These are phyloP conservation scores for Penicillium sclerotiorum DNA, from an alignment of 2,329 filamentous ascomycete species.

Conservation along the genomic window DNA sequence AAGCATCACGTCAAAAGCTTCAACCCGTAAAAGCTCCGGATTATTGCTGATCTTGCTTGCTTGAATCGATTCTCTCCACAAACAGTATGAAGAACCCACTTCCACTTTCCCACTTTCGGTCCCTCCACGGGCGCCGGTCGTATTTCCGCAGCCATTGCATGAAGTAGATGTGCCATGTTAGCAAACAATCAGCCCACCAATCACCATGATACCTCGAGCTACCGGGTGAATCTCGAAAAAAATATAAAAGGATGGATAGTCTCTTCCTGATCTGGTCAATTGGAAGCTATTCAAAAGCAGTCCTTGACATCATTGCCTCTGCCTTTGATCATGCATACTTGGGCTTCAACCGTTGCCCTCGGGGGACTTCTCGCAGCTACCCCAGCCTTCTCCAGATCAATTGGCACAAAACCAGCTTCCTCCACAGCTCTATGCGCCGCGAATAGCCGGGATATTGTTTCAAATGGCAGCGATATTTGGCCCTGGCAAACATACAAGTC, in stretches of 20 bases:
- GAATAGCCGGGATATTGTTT: slow-evolving; percentile 1
- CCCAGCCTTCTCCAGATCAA: not conserved
- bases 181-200: not conserved
- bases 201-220: not conserved
- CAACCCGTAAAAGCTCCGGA: not conserved
- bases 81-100: not conserved
- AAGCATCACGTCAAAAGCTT: not conserved
- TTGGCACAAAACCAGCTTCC: not conserved
- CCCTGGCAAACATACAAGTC: slow-evolving; percentile 8
- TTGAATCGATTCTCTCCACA: not conserved
- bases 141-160: too few species aligned
- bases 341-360: not conserved
- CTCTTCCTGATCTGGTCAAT: too few species aligned
- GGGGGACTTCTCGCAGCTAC: not conserved
- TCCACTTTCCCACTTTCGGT: too few species aligned
- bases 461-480: slow-evolving; percentile 3
- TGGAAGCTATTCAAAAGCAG: not conserved
- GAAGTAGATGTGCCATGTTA: too few species aligned
- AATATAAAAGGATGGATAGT: slow-evolving; percentile 3
- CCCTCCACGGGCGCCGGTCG: too few species aligned
- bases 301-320: not conserved
- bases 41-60: not conserved
- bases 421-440: not conserved
- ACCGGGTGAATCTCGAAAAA: not conserved
- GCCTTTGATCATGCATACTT: not conserved